Evolutionary conservation across 768 basidiomycete species (phyloP).

Genomic region (Cystobasidiopsis lactophilus): DNA sequence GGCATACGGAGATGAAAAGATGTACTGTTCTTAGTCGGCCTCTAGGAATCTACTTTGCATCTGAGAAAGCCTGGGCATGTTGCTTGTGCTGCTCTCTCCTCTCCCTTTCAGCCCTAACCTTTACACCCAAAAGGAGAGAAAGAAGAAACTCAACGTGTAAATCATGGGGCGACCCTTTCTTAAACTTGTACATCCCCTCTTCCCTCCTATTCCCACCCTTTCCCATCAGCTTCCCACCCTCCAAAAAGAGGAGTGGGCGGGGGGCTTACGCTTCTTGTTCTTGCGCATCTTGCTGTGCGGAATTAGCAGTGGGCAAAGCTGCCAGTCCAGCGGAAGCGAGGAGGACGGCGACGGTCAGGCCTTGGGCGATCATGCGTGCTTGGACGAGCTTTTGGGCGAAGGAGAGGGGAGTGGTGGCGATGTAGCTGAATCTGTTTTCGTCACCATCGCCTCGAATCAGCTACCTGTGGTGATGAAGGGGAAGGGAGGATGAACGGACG

Average conservation of each 20-base stretch:
- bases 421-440: not conserved
- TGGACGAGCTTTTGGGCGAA: constrained; percentile 22
- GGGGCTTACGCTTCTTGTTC: too few species aligned
- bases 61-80: not conserved
- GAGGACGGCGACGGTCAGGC: constrained; percentile 21
- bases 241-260: too few species aligned
- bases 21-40: not conserved
- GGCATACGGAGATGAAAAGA: not conserved
- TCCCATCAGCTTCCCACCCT: too few species aligned
- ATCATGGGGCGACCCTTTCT: constrained; percentile 7
- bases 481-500: not conserved
- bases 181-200: constrained; percentile 14
- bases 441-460: not conserved
- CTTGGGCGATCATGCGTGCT: constrained; percentile 20
- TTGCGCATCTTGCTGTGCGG: too few species aligned
- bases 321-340: constrained; percentile 21
- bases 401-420: constrained; percentile 13
- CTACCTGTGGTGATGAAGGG: not conserved
- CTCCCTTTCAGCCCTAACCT: not conserved
- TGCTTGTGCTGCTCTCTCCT: not conserved
- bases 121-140: too few species aligned
- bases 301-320: constrained; percentile 9
- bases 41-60: not conserved
- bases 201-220: too few species aligned
- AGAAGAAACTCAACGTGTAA: too few species aligned